Base-by-base conservation (phyloP, 2,329 filamentous ascomycete genomes). In the Aureobasidium sp. region DNA sequence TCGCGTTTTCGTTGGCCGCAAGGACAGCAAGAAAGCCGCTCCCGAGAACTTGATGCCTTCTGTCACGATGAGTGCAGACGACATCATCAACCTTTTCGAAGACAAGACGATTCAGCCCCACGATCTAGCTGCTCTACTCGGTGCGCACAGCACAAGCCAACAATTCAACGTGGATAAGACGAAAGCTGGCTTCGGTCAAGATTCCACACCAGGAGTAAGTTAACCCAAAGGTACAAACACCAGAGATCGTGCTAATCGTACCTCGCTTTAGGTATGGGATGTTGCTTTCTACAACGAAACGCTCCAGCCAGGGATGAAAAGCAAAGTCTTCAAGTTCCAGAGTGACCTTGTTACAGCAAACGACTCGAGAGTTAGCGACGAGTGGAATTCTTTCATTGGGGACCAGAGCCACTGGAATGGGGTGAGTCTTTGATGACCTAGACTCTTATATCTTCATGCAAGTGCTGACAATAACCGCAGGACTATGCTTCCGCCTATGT, bases 81-180 rank as follows among this genome's bases (percentile, higher is more conserved):
- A 64, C 33, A 63, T 73, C 8, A 68, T 74, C 59, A 68, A 67
- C 57, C 67, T 74, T 1, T 74, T 74, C 51, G 61, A 67, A 42
- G 71, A 70, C 25, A 75, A 75, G 66, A 74, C 72, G 0, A 73
- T 75, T 47, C 68, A 70, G 51, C 63, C 71, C 10, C 71, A 73
- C 49, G 71, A 73, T 43, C 67, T 75, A 1, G 68, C 71, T 8
- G 72, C 72, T 1, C 65, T 75, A 3, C 65, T 74, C 1, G 72
- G 73, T 15, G 73, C 72, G 4, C 73, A 75, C 53, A 71, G 70
- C 0, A 74, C 71, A 1, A 68, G 65, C 15, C 70, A 74, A 63
- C 72, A 74, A 61, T 70, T 71, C 63, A 71, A 71, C 50, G 69
- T 73, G 29, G 63, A 73, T 57, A 68, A 65, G 11, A 61, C 53